phyloP scores from a whole-genome alignment of 2,329 filamentous ascomycete genomes.

The Chrysoporthe austroafricana region DNA sequence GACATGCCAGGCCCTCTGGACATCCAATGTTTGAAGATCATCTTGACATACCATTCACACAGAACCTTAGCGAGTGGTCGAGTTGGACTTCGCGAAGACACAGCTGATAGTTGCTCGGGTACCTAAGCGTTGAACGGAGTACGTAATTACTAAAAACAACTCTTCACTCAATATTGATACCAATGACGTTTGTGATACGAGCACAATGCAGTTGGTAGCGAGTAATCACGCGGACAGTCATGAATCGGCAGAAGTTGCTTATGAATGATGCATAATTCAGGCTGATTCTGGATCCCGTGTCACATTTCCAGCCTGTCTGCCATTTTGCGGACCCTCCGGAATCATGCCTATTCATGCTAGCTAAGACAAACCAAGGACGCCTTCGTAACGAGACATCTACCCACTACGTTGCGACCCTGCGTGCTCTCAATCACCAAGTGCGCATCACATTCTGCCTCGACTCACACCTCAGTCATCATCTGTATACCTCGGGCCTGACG shows the following conservation, averaged over 20 bases:
- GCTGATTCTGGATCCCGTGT: background rate
- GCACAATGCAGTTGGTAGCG: background rate
- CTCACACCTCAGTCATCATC: slow-evolving; percentile 49
- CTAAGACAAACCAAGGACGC: slow-evolving; percentile 1
- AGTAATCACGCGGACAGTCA: background rate
- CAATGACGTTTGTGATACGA: background rate
- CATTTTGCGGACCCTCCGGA: background rate
- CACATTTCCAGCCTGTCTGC: background rate
- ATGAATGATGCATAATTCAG: background rate
- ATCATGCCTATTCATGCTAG: background rate
- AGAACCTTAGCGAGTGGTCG: no score
- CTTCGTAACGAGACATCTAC: background rate
- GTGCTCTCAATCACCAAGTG: background rate
- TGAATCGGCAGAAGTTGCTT: background rate
- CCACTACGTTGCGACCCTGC: background rate
- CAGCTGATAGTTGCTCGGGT: no score
- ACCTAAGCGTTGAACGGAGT: no score
- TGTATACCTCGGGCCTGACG: slow-evolving; percentile 58
- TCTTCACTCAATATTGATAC: background rate
- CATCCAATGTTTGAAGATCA: no score
- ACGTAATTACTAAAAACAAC: no score
- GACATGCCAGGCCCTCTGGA: no score
- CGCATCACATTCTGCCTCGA: background rate
- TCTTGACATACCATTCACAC: no score
- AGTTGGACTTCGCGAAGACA: no score